Percentiles rank a stretch among this genome's conserved stretches.
Evolutionary conservation across 2,329 filamentous ascomycete genomes (phyloP).

Genomic region (Dactylellina cionopaga): DNA sequence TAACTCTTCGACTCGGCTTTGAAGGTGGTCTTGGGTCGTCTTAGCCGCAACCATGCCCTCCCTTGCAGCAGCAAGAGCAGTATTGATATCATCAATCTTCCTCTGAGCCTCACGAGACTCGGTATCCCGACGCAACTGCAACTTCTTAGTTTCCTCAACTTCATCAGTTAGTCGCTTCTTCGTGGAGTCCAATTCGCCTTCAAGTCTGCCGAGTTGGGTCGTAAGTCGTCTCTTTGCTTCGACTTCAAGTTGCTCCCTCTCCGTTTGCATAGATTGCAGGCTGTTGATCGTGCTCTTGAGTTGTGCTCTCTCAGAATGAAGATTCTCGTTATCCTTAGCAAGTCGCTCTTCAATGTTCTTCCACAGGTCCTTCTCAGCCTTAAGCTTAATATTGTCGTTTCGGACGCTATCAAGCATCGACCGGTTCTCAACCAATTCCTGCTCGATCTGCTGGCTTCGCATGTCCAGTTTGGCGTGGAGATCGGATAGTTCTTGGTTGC

Average conservation of each 20-base stretch:
- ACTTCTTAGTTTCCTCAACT: constrained; percentile 83
- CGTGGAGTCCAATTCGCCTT: constrained; percentile 78
- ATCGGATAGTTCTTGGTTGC: constrained; percentile 79
- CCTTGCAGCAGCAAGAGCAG: constrained; percentile 79
- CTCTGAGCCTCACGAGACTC: constrained; percentile 88
- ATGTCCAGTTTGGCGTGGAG: constrained; percentile 89
- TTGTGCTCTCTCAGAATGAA: constrained; percentile 84
- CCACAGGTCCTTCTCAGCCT: constrained; percentile 93
- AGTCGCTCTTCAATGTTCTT: constrained; percentile 91
- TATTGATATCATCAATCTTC: constrained; percentile 88
- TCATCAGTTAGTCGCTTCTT: constrained; percentile 88
- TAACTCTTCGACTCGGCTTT: constrained; percentile 86
- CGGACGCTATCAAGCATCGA: constrained; percentile 85
- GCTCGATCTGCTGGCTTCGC: constrained; percentile 87
- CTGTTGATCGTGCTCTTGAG: constrained; percentile 84
- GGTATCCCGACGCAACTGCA: constrained; percentile 84
- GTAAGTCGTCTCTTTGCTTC: constrained; percentile 85
- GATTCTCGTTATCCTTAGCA: constrained; percentile 83
- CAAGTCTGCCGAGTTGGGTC: constrained; percentile 78
- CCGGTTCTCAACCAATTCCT: constrained; percentile 88
- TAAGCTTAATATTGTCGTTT: constrained; percentile 89
- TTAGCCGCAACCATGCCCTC: constrained; percentile 88
- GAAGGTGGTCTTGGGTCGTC: constrained; percentile 87
- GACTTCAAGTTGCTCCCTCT: constrained; percentile 84
- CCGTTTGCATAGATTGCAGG: constrained; percentile 88